These are phyloP conservation scores for Gastrolobium bilobum DNA, from an alignment of 306 rosid genomes.

Conservation along the genomic window DNA sequence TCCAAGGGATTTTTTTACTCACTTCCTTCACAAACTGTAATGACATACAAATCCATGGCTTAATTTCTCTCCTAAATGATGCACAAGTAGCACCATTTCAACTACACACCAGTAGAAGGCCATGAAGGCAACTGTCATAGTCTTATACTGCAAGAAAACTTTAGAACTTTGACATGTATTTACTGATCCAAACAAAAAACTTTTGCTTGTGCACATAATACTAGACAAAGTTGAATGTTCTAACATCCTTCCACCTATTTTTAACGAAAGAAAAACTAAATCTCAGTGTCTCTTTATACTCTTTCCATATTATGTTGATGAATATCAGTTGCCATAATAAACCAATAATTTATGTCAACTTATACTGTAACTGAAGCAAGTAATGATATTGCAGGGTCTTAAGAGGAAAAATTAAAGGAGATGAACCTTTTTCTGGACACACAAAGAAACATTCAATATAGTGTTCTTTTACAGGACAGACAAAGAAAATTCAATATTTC, in stretches of 20 bases:
- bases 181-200: too few species aligned
- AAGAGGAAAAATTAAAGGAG: constrained; percentile 15
- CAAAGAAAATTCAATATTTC: neutral
- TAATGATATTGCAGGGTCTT: neutral
- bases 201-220: too few species aligned
- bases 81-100: too few species aligned
- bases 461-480: neutral
- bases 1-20: neutral
- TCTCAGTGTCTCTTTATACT: neutral
- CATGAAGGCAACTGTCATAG: too few species aligned
- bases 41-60: neutral
- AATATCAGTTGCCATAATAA: constrained; percentile 8
- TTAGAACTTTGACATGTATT: too few species aligned
- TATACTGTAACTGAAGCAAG: neutral
- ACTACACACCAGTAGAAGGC: too few species aligned
- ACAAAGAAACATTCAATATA: neutral
- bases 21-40: constrained; percentile 23
- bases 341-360: constrained; percentile 12
- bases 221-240: too few species aligned
- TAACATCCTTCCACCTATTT: neutral
- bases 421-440: neutral
- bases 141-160: too few species aligned
- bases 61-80: too few species aligned
- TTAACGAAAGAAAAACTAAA: neutral
- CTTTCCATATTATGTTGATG: constrained; percentile 1